These are phyloP conservation scores for Yamadazyma taylorii DNA, from an alignment of 1,139 yeast species.

Conservation along the genomic window DNA sequence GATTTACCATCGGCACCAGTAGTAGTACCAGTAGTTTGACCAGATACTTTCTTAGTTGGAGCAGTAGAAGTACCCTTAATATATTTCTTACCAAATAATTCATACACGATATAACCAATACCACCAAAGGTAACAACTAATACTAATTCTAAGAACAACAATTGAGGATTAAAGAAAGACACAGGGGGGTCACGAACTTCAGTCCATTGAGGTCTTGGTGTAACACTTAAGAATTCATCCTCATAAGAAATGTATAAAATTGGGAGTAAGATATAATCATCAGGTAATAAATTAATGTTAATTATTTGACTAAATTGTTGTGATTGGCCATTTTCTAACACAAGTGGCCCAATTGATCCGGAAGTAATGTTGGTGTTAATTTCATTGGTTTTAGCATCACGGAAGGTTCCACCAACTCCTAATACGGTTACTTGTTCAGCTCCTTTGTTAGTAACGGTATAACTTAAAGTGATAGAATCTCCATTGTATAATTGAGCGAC, in stretches of 20 bases:
- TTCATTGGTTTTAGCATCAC: constrained; percentile 54
- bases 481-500: constrained; percentile 50
- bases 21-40: constrained; percentile 31
- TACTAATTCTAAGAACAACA: constrained; percentile 60
- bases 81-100: constrained; percentile 44
- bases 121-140: constrained; percentile 52
- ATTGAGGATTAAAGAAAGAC: constrained; percentile 72
- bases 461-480: constrained; percentile 54
- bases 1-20: constrained; percentile 23
- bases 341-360: constrained; percentile 63
- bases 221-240: constrained; percentile 53
- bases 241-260: constrained; percentile 50
- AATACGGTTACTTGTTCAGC: constrained; percentile 51
- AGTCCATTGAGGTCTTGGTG: constrained; percentile 59
- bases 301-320: constrained; percentile 53
- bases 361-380: constrained; percentile 62
- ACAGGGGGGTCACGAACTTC: constrained; percentile 63
- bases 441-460: constrained; percentile 60
- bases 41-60: constrained; percentile 28
- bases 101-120: constrained; percentile 49
- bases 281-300: constrained; percentile 56
- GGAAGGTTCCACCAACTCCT: constrained; percentile 75
- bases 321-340: constrained; percentile 50
- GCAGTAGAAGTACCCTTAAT: constrained; percentile 32
- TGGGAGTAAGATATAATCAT: constrained; percentile 62